Evolutionary conservation across 1,139 yeast species (phyloP), one percentile per base, ranked within the genome.

Genomic region (Blastobotrys elegans): DNA sequence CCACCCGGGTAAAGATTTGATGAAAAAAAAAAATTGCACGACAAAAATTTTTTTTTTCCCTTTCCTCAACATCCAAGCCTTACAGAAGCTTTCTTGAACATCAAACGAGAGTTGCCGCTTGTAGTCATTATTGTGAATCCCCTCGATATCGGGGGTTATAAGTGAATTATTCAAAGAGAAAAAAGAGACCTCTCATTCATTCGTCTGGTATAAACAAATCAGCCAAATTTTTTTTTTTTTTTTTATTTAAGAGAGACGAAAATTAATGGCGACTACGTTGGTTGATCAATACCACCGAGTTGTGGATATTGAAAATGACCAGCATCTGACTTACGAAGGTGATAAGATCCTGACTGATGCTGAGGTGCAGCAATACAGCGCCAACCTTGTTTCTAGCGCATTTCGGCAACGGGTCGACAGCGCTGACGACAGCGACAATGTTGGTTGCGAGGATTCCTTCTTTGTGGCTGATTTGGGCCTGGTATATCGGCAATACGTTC

Each of bases 391-490:
- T 43, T 58, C 55, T 8, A 49, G 56, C 11, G 60, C 59, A 32
- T 50, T 62, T 43, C 55, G 54, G 34, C 49, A 54, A 46, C 53
- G 53, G 30, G 50, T 67, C 49, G 61, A 60, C 44, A 50, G 60
- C 33, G 72, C 84, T 55, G 81, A 85, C 64, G 80, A 77, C 48
- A 67, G 71, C 41, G 85, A 94, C 67, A 79, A 70, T 26, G 78
- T 92, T 4, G 94, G 89, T 47, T 90, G 81, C 34, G 95, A 87
- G 63, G 85, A 85, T 61, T 81, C 97, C 11, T 90, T 92, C 64
- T 90, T 84, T 61, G 88, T 92, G 39, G 88, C 94, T 56, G 96
- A 92, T 68, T 66, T 88, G 52, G 88, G 87, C 26, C 82, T 84
- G 59, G 76, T 92, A 34, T 72, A 72, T 52, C 74, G 82, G 52